A percentile compares a stretch with the other conserved stretches of the same genome.
These are phyloP conservation scores for Coccomyxa subellipsoidea DNA, from an alignment of 163 green algal species.

Conservation along the genomic window DNA sequence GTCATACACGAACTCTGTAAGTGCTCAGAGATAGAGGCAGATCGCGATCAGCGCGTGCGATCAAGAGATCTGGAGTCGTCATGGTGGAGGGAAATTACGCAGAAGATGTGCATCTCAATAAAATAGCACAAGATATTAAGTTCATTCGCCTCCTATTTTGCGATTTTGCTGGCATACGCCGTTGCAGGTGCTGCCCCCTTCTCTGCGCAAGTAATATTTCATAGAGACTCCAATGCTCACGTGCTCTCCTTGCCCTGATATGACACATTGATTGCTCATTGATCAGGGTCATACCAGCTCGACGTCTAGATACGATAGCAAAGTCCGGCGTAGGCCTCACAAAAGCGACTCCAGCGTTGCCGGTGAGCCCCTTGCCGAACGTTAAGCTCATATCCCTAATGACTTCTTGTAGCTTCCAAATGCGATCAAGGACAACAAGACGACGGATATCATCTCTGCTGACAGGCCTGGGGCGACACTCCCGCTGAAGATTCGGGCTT, in stretches of 20 bases:
- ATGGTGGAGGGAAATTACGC: neutral
- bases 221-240: neutral
- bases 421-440: neutral
- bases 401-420: neutral
- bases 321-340: slow-evolving; percentile 33
- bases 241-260: no score
- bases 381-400: neutral
- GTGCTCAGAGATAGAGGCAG: no score
- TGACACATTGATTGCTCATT: neutral
- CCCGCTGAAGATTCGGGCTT: neutral
- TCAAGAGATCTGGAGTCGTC: no score
- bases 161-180: slow-evolving; percentile 26
- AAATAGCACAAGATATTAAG: neutral
- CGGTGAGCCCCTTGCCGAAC: slow-evolving; percentile 26
- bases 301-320: neutral
- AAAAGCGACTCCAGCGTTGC: slow-evolving; percentile 19
- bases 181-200: slow-evolving; percentile 22
- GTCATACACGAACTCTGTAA: no score
- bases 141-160: slow-evolving; percentile 31
- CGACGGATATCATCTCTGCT: neutral
- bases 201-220: neutral
- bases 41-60: no score
- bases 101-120: neutral
- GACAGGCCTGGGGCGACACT: neutral
- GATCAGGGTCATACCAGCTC: slow-evolving; percentile 24